These are phyloP conservation scores for Fusarium sp. DNA, from an alignment of 2,329 filamentous ascomycete species.

Conservation along the genomic window DNA sequence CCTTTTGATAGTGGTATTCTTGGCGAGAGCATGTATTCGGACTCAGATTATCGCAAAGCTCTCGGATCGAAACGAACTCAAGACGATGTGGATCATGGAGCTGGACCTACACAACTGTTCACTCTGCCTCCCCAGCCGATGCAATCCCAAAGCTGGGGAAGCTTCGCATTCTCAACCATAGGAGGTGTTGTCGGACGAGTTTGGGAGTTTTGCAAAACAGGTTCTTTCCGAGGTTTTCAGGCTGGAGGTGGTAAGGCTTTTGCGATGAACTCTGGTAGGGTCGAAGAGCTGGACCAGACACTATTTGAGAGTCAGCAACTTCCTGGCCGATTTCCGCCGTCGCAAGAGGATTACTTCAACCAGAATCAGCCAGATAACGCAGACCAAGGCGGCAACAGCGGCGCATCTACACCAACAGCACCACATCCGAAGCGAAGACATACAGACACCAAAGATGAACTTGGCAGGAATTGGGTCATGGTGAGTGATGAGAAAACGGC, in stretches of 20 bases:
- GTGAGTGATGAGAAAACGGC: slow-evolving; percentile 60
- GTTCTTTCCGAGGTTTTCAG: slow-evolving; percentile 85
- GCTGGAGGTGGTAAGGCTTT: slow-evolving; percentile 85
- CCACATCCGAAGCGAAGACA: slow-evolving; percentile 67
- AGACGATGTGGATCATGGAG: slow-evolving; percentile 53
- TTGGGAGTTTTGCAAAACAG: slow-evolving; percentile 83
- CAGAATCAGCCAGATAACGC: slow-evolving; percentile 21
- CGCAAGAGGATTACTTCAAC: slow-evolving; percentile 46
- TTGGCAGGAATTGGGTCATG: slow-evolving; percentile 79
- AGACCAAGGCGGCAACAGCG: slow-evolving; percentile 50
- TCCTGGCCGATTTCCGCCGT: slow-evolving; percentile 49
- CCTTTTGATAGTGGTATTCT: slow-evolving; percentile 53
- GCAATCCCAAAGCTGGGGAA: slow-evolving; percentile 64
- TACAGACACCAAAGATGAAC: slow-evolving; percentile 65
- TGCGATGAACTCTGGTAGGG: slow-evolving; percentile 56
- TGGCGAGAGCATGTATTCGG: slow-evolving; percentile 68
- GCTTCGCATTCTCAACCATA: slow-evolving; percentile 70
- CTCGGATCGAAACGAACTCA: slow-evolving; percentile 62
- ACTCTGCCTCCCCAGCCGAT: slow-evolving; percentile 47
- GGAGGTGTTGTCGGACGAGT: slow-evolving; percentile 80
- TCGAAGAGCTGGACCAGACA: slow-evolving; percentile 41
- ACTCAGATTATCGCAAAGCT: slow-evolving; percentile 66
- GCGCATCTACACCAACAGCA: slow-evolving; percentile 57
- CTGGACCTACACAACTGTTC: slow-evolving; percentile 52
- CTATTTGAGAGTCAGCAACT: slow-evolving; percentile 41